Percentiles rank a stretch among this genome's conserved stretches.
These are phyloP conservation scores for Trichoderma sp. DNA, from an alignment of 2,329 filamentous ascomycete species.

Conservation along the genomic window DNA sequence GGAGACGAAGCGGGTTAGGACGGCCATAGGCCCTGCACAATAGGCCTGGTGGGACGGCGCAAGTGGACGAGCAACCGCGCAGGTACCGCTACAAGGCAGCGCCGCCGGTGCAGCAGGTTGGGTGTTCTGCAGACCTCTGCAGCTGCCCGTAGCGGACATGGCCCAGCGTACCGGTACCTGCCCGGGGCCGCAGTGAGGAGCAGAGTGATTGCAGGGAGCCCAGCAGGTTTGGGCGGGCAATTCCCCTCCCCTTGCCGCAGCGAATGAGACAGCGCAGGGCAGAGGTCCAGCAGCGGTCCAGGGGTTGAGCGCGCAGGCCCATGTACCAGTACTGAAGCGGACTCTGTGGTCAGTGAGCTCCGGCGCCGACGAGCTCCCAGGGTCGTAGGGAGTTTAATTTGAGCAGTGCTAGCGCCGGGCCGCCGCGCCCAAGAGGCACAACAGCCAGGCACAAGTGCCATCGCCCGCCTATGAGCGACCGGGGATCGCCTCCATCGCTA, in stretches of 20 bases:
- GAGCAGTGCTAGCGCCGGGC: constrained; percentile 22
- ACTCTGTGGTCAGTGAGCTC: constrained; percentile 4
- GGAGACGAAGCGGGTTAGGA: constrained; percentile 20
- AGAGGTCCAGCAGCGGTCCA: not conserved
- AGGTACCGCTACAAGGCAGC: not conserved
- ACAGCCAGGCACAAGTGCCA: not conserved
- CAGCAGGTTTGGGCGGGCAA: constrained; percentile 16
- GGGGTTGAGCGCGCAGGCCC: not conserved
- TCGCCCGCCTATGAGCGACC: not conserved
- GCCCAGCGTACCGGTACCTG: not conserved
- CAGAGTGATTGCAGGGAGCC: constrained; percentile 17
- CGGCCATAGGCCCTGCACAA: constrained; percentile 7
- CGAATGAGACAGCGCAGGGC: constrained; percentile 29
- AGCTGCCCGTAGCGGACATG: not conserved
- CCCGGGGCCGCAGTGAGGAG: not conserved
- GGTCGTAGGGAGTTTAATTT: constrained; percentile 23
- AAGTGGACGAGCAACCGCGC: not conserved
- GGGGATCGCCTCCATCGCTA: not conserved
- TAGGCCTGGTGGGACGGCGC: constrained; percentile 10
- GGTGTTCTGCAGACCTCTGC: not conserved
- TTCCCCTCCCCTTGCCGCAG: constrained; percentile 22
- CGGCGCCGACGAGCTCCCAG: constrained; percentile 8
- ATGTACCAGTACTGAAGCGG: not conserved
- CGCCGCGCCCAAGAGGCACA: constrained; percentile 2
- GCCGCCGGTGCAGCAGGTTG: not conserved